phyloP scores from a whole-genome alignment of 257 asterid genomes.

The Ehretia macrophylla region DNA sequence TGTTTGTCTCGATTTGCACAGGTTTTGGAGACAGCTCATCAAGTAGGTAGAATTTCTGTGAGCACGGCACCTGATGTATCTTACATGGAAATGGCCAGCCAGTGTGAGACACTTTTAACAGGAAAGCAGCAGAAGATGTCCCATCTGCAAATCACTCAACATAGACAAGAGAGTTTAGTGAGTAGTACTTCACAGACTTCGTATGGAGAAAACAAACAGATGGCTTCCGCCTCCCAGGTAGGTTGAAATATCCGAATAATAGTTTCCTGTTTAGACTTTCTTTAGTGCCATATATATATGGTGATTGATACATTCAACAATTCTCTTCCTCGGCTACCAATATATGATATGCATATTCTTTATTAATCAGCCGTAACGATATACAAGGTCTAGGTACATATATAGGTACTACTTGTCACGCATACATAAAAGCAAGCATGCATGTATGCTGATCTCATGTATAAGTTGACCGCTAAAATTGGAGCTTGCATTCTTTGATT shows the following conservation, averaged over 20 bases:
- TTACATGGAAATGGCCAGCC: constrained; percentile 18
- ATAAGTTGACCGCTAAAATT: no score
- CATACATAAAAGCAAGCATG: no score
- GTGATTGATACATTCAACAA: neutral
- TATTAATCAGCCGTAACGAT: no score
- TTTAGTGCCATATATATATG: neutral
- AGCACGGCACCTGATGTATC: constrained; percentile 23
- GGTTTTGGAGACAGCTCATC: constrained; percentile 22
- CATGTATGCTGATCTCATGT: no score
- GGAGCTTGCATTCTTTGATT: no score
- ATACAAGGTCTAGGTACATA: no score
- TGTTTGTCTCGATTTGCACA: neutral
- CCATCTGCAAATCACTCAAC: constrained; percentile 1
- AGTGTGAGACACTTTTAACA: constrained; percentile 8
- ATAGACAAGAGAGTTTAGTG: neutral
- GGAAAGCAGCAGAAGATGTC: constrained; percentile 13
- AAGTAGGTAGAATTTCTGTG: constrained; percentile 22
- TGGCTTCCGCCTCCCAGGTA: neutral
- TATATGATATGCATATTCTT: no score
- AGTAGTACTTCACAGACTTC: neutral
- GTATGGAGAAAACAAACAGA: neutral
- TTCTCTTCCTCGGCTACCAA: no score
- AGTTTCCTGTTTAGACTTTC: neutral
- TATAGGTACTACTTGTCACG: no score
- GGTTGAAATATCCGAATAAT: neutral